Conservation (phyloP, 2,329 filamentous ascomycete species). For the Neoarthrinium moseri region DNA sequence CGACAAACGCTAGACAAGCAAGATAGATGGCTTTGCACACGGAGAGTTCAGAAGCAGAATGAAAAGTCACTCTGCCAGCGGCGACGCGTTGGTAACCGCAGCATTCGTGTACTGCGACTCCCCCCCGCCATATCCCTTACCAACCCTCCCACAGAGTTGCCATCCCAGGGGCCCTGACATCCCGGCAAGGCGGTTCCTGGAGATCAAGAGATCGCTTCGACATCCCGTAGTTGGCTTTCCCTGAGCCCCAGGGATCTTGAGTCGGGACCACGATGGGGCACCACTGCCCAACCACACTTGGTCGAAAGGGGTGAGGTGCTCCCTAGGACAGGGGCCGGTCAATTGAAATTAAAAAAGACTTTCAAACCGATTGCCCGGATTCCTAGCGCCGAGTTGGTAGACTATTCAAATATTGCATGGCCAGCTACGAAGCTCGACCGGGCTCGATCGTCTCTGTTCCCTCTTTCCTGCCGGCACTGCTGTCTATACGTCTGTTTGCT, state of each 20-base stretch:
- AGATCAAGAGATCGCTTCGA: constrained; percentile 3
- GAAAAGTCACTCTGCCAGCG: too few relatives aligned
- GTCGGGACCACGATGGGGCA: neutral
- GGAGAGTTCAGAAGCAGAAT: too few relatives aligned
- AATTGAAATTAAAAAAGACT: constrained; percentile 4
- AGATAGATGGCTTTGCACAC: too few relatives aligned
- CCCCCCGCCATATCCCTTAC: too few relatives aligned
- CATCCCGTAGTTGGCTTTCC: constrained; percentile 3
- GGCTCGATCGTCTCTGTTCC: neutral
- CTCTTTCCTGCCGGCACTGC: too few relatives aligned
- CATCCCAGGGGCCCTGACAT: constrained; percentile 1
- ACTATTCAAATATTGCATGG: neutral
- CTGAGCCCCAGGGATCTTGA: constrained; percentile 1
- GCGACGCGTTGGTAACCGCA: too few relatives aligned
- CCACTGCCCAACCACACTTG: neutral
- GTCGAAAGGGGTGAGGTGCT: constrained; percentile 2
- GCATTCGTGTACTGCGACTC: too few relatives aligned
- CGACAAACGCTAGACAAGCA: too few relatives aligned
- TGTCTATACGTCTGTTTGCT: too few relatives aligned
- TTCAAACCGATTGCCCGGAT: neutral
- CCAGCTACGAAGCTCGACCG: neutral
- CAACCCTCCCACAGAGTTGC: too few relatives aligned
- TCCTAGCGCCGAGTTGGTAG: neutral
- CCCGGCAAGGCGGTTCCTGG: constrained; percentile 8
- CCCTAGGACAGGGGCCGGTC: constrained; percentile 1